Evolutionary conservation across 257 asterid species (phyloP).

Genomic region (Dorcoceras hygrometricum): DNA sequence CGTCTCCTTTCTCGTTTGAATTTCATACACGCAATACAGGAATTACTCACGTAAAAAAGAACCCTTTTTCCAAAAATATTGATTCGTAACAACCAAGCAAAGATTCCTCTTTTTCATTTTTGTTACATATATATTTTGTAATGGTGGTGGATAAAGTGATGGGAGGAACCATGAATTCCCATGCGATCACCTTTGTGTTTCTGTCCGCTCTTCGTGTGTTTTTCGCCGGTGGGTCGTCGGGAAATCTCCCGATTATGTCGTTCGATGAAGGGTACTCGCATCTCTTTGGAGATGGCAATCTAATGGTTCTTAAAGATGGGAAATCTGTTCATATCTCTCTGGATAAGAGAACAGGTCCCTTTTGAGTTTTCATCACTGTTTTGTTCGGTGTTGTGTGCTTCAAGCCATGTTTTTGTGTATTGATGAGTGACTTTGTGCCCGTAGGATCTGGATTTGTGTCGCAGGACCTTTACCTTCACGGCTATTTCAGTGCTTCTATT

Average conservation of each 20-base stretch:
- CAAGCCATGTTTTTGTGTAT: slow-evolving; percentile 11
- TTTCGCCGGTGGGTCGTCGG: slow-evolving; percentile 51
- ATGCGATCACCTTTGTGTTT: slow-evolving; percentile 23
- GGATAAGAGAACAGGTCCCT: slow-evolving; percentile 75
- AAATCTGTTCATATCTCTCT: slow-evolving; percentile 65
- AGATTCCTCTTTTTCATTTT: slow-evolving; percentile 4
- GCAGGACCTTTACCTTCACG: slow-evolving; percentile 80
- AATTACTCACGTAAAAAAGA: background rate
- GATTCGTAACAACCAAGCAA: slow-evolving; percentile 7
- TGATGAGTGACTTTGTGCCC: slow-evolving; percentile 15
- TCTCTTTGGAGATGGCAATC: slow-evolving; percentile 75
- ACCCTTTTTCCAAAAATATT: background rate
- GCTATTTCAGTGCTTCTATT: slow-evolving; percentile 80
- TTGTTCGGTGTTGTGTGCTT: background rate
- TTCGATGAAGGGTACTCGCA: slow-evolving; percentile 91
- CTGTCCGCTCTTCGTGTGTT: slow-evolving; percentile 33
- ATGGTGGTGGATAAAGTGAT: no score
- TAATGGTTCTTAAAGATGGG: slow-evolving; percentile 70
- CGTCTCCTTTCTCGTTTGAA: slow-evolving; percentile 24
- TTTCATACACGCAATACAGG: slow-evolving; percentile 18
- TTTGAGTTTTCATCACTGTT: background rate
- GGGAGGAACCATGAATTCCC: slow-evolving; percentile 35
- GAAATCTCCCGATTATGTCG: slow-evolving; percentile 59
- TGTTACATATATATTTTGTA: no score
- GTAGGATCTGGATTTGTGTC: slow-evolving; percentile 92